Conservation (phyloP, 345 rosid genomes). For the Salix udensis region DNA sequence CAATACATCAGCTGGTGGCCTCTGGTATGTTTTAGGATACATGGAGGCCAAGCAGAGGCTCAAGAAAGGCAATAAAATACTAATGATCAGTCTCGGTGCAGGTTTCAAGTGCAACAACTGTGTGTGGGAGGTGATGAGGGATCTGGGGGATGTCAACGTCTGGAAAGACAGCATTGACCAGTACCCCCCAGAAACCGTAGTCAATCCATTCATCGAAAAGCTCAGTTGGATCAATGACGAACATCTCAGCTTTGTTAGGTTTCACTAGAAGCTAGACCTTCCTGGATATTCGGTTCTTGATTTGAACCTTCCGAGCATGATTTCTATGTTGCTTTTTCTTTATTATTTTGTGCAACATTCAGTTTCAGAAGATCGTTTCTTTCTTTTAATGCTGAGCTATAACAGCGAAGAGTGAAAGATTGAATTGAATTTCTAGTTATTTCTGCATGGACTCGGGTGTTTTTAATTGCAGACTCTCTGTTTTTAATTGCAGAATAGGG, state of each 20-base stretch:
- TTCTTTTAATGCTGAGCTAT: no score
- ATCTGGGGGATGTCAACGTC: conserved; percentile 15
- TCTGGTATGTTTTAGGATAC: conserved; percentile 29
- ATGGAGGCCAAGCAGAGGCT: conserved; percentile 33
- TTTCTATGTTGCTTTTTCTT: neutral
- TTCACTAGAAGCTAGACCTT: neutral
- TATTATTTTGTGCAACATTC: neutral
- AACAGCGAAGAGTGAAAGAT: no score
- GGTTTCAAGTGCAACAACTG: conserved; percentile 34
- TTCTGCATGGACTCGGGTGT: no score
- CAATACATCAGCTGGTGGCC: conserved; percentile 28
- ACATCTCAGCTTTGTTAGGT: conserved; percentile 7
- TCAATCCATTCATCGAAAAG: conserved; percentile 12
- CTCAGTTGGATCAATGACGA: conserved; percentile 22
- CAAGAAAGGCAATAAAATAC: conserved; percentile 20
- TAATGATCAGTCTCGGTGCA: conserved; percentile 29
- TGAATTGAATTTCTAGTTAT: no score
- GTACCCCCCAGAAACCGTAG: conserved; percentile 16
- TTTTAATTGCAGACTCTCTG: no score
- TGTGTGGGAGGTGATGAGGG: conserved; percentile 21
- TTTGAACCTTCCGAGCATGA: neutral
- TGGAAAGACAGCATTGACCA: conserved; percentile 15
- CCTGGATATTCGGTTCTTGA: neutral
- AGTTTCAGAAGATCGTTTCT: no score
- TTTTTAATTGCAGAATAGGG: no score